Evolutionary conservation across 2,329 filamentous ascomycete species (phyloP), one percentile per base, ranked within the genome.

Genomic region (Zasmidium angulare): DNA sequence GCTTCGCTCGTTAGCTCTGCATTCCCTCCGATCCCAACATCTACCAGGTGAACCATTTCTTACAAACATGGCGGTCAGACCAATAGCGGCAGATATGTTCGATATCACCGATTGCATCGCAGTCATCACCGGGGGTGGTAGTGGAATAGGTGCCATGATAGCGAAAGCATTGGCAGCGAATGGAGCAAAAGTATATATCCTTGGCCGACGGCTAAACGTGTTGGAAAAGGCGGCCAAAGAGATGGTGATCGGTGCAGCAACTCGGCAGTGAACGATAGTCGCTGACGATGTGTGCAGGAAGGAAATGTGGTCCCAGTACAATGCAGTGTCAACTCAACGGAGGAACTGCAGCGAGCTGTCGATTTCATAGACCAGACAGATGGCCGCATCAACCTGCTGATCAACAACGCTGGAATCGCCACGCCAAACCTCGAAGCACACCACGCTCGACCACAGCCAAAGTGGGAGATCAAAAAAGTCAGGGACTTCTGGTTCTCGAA

Each of bases 341-440:
- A 79, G 1, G 83, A 86, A 23, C 80, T 89, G 24, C 75, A 82
- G 58, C 77, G 77, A 3, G 76, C 89, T 2, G 81, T 82, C 20
- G 66, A 81, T 3, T 79, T 85, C 24, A 75, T 93, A 54, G 78
- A 83, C 51, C 76, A 77, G 36, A 85, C 86, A 26, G 80, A 84
- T 47, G 84, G 85, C 21, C 82, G 85, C 68, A 78, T 93, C 61
- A 87, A 90, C 69, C 82, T 93, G 36, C 76, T 92, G 2, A 70
- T 81, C 17, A 74, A 74, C 56, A 74, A 77, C 23, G 88, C 89
- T 1, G 90, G 90, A 11, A 83, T 91, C 26, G 75, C 79, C 0
- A 87, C 87, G 0, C 84, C 86, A 9, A 83, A 85, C 60, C 82
- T 81, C 0, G 77, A 78, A 53, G 84, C 84, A 0, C 79, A 85